Conservation (phyloP, 441 rosid genomes). For the Gossypium aridum region DNA sequence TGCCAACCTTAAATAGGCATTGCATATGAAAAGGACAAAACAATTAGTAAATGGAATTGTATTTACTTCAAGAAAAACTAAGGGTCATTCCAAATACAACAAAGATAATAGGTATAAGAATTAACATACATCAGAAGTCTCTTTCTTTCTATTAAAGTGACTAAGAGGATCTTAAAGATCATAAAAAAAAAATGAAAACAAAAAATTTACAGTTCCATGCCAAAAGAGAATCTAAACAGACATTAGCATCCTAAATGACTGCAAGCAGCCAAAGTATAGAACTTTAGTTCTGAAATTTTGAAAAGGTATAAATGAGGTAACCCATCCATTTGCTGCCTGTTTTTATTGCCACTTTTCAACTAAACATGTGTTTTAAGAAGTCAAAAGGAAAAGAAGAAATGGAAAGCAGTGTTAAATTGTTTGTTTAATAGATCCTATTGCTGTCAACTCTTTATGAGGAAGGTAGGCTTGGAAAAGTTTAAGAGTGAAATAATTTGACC, state of each 20-base stretch:
- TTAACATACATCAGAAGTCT: background rate
- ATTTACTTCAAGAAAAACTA: background rate
- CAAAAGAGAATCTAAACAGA: constrained; percentile 2
- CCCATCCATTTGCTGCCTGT: background rate
- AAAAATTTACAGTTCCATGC: background rate
- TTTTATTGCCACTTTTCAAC: constrained; percentile 1
- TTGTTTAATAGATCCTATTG: background rate
- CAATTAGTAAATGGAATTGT: background rate
- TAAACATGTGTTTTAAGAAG: background rate
- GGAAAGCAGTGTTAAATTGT: background rate
- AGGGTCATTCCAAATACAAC: background rate
- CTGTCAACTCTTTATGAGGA: background rate
- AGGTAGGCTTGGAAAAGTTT: background rate
- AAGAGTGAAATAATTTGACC: background rate
- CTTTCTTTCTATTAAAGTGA: background rate
- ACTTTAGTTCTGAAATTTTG: background rate
- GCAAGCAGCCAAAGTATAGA: background rate
- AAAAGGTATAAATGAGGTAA: background rate
- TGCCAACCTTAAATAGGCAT: constrained; percentile 75
- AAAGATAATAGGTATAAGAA: background rate
- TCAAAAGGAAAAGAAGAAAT: background rate
- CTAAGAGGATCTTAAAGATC: background rate
- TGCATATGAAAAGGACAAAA: constrained; percentile 22
- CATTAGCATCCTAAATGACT: background rate
- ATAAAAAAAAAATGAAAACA: background rate